phyloP scores from a whole-genome alignment of 2,329 filamentous ascomycete genomes.

The Stromatinia cepivora region DNA sequence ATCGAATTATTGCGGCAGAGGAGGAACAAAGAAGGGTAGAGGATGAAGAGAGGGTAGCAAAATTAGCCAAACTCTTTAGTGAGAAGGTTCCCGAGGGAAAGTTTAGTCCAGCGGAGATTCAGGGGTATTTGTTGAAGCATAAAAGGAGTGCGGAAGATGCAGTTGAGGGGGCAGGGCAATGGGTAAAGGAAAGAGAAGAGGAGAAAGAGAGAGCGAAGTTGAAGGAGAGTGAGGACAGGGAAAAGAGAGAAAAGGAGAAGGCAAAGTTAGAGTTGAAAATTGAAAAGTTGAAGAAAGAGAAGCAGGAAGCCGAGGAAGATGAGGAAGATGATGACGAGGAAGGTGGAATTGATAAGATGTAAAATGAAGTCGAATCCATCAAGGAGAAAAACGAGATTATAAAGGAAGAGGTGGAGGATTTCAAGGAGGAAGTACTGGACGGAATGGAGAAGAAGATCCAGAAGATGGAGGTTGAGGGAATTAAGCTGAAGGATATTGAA shows the following conservation, averaged over 20 bases:
- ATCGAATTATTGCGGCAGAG: slow-evolving; percentile 18
- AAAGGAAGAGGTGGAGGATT: not conserved
- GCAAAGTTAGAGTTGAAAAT: slow-evolving; percentile 27
- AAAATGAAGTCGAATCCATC: not conserved
- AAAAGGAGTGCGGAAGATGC: slow-evolving; percentile 59
- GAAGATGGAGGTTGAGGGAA: slow-evolving; percentile 1
- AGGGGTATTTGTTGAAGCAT: slow-evolving; percentile 63
- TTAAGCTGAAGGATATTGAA: slow-evolving; percentile 15
- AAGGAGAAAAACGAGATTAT: not conserved
- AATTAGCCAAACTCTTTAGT: slow-evolving; percentile 55
- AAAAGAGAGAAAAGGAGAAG: slow-evolving; percentile 31
- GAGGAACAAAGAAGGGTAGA: slow-evolving; percentile 26
- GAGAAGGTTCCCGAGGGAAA: slow-evolving; percentile 50
- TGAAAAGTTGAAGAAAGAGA: slow-evolving; percentile 26
- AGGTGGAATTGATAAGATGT: not conserved
- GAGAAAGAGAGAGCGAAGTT: slow-evolving; percentile 47
- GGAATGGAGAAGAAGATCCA: not conserved
- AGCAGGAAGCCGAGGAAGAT: slow-evolving; percentile 17
- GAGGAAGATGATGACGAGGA: not conserved
- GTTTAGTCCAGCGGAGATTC: slow-evolving; percentile 64
- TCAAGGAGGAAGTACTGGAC: not conserved
- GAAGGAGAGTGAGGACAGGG: slow-evolving; percentile 36
- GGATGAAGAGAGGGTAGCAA: slow-evolving; percentile 30
- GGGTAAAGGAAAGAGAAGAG: slow-evolving; percentile 53
- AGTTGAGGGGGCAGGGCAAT: slow-evolving; percentile 52